phyloP scores from a whole-genome alignment of 192 early-diverging fungal genomes.

The Haplosporangium gracile region DNA sequence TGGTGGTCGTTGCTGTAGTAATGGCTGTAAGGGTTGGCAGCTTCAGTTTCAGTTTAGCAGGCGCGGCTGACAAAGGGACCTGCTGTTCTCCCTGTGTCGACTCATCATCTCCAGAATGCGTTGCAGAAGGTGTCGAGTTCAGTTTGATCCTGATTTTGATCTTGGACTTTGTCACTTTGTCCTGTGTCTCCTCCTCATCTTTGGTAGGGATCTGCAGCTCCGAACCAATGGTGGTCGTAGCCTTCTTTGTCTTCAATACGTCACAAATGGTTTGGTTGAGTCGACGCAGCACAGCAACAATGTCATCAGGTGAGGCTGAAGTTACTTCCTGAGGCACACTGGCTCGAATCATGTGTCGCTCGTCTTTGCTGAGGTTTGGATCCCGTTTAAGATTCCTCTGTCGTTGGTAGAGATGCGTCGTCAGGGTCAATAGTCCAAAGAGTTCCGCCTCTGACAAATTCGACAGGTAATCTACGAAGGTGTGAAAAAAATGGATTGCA shows the following conservation, averaged over 20 bases:
- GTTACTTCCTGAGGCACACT: slow-evolving; percentile 27
- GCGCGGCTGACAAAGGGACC: slow-evolving; percentile 22
- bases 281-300: slow-evolving; percentile 13
- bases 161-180: slow-evolving; percentile 19
- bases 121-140: slow-evolving; percentile 19
- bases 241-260: neutral
- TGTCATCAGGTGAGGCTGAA: neutral
- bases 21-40: neutral
- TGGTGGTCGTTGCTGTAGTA: slow-evolving; percentile 6
- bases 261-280: slow-evolving; percentile 5
- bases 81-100: slow-evolving; percentile 15
- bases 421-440: slow-evolving; percentile 28
- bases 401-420: slow-evolving; percentile 26
- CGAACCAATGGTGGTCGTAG: neutral
- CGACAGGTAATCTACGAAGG: slow-evolving; percentile 13
- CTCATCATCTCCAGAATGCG: slow-evolving; percentile 34
- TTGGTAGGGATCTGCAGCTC: neutral
- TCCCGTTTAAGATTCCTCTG: slow-evolving; percentile 29
- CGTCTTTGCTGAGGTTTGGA: slow-evolving; percentile 21
- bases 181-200: slow-evolving; percentile 3
- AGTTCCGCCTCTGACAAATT: slow-evolving; percentile 25
- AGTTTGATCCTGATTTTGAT: slow-evolving; percentile 44
- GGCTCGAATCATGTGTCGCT: slow-evolving; percentile 39
- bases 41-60: slow-evolving; percentile 39
- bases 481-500: neutral